Evolutionary conservation across 345 rosid species (phyloP).

Genomic region (Pelargonium nanum): DNA sequence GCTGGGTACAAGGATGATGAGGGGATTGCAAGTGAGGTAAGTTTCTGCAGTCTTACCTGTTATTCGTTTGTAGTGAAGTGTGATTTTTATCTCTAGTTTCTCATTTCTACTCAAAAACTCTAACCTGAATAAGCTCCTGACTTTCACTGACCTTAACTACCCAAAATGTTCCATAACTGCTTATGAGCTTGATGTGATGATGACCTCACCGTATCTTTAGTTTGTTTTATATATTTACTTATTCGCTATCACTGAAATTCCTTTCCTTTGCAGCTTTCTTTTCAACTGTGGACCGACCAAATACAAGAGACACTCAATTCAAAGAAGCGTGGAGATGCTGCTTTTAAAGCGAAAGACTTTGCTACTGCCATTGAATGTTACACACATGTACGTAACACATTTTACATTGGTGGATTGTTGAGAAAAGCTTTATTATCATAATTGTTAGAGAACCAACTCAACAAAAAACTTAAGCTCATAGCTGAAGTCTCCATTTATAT

Average conservation of each 20-base stretch:
- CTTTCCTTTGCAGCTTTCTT: constrained; percentile 48
- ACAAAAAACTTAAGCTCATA: no score
- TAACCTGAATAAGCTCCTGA: no score
- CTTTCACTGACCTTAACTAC: no score
- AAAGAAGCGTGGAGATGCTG: constrained; percentile 56
- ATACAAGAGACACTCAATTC: constrained; percentile 57
- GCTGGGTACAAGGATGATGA: constrained; percentile 75
- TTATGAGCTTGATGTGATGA: no score
- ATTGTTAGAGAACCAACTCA: no score
- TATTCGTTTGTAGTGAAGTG: no score
- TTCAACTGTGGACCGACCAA: constrained; percentile 66
- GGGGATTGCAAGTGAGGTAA: constrained; percentile 74
- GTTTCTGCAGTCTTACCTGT: constrained; percentile 6
- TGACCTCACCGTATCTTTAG: no score
- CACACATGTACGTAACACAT: constrained; percentile 30
- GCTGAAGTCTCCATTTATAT: no score
- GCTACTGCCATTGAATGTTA: constrained; percentile 46
- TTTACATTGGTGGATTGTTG: not conserved
- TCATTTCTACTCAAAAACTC: no score
- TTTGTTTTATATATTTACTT: not conserved
- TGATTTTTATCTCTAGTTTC: no score
- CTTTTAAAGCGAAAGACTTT: constrained; percentile 48
- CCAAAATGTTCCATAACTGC: no score
- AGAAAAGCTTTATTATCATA: not conserved
- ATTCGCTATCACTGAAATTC: not conserved